A percentile compares a stretch with the other conserved stretches of the same genome.
These are phyloP conservation scores for Fusarium guadeloupense DNA, from an alignment of 2,329 filamentous ascomycete genomes.

Conservation along the genomic window DNA sequence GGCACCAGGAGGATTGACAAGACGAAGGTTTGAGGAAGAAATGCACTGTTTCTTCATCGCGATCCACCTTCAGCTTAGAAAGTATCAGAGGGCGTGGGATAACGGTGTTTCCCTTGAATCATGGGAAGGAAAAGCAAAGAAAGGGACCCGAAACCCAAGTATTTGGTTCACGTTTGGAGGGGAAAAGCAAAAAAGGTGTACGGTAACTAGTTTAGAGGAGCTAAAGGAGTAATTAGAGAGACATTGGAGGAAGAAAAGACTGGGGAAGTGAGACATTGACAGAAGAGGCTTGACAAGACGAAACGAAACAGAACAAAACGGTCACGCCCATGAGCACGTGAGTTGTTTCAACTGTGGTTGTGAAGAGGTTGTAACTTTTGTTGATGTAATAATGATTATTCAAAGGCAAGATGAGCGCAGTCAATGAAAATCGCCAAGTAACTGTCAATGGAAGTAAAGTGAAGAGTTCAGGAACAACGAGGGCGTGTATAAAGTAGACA, in stretches of 20 bases:
- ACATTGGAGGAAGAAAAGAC: constrained; percentile 14
- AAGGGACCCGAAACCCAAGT: constrained; percentile 1
- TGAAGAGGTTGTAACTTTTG: background rate
- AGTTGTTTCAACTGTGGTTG: background rate
- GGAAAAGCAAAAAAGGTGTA: constrained; percentile 11
- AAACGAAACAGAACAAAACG: constrained; percentile 1
- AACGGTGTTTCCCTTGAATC: constrained; percentile 5
- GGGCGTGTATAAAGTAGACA: too few species aligned
- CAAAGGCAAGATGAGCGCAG: background rate
- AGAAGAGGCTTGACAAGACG: constrained; percentile 14
- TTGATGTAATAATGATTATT: background rate
- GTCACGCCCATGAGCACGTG: constrained; percentile 5
- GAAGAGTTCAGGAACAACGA: too few species aligned
- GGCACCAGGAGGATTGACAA: constrained; percentile 18
- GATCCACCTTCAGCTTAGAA: constrained; percentile 1
- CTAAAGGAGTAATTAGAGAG: constrained; percentile 23
- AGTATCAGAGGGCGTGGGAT: constrained; percentile 2
- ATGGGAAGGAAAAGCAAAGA: constrained; percentile 6
- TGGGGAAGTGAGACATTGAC: constrained; percentile 32
- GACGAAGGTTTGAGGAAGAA: constrained; percentile 9
- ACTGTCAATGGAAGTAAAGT: background rate
- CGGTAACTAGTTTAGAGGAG: constrained; percentile 20
- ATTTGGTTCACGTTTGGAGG: constrained; percentile 4
- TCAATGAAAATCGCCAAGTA: background rate
- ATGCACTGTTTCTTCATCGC: constrained; percentile 22